A percentile compares a stretch with the other conserved stretches of the same genome.
phyloP scores from a whole-genome alignment of 148 eudicot genomes.

The Rhododendron griersonianum region DNA sequence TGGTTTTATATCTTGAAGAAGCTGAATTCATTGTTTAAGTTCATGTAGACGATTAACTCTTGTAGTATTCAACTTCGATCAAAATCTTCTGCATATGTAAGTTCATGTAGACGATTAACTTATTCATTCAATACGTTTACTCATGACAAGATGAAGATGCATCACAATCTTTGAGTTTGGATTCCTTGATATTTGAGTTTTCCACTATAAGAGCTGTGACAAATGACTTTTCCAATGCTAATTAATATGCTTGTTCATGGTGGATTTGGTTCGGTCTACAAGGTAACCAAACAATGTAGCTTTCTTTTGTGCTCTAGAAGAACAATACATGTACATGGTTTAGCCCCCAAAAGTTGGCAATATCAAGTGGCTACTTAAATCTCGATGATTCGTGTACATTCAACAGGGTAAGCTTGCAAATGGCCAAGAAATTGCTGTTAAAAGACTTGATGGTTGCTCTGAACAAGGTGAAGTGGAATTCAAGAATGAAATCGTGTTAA shows the following conservation, averaged over 20 bases:
- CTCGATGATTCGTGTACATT: neutral
- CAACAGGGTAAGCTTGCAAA: conserved; percentile 23
- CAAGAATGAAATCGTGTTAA: conserved; percentile 27
- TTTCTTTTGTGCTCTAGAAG: neutral
- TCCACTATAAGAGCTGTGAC: neutral
- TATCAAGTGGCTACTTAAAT: neutral
- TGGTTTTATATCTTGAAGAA: neutral
- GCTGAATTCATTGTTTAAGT: neutral
- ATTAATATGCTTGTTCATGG: conserved; percentile 13
- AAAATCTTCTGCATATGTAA: neutral
- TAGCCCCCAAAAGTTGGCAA: too few species aligned
- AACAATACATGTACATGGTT: neutral
- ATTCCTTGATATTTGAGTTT: neutral
- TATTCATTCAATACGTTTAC: neutral
- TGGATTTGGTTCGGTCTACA: conserved; percentile 28
- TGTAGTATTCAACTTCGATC: neutral
- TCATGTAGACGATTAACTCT: too few species aligned
- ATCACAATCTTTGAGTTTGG: neutral
- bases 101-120: neutral
- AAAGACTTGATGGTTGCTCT: conserved; percentile 19
- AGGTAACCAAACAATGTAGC: neutral
- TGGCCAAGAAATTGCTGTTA: conserved; percentile 29
- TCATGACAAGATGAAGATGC: neutral
- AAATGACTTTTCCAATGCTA: conserved; percentile 8
- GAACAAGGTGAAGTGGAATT: conserved; percentile 32